These are phyloP conservation scores for Fusarium pseudocircinatum DNA, from an alignment of 2,329 filamentous ascomycete genomes.

Conservation along the genomic window DNA sequence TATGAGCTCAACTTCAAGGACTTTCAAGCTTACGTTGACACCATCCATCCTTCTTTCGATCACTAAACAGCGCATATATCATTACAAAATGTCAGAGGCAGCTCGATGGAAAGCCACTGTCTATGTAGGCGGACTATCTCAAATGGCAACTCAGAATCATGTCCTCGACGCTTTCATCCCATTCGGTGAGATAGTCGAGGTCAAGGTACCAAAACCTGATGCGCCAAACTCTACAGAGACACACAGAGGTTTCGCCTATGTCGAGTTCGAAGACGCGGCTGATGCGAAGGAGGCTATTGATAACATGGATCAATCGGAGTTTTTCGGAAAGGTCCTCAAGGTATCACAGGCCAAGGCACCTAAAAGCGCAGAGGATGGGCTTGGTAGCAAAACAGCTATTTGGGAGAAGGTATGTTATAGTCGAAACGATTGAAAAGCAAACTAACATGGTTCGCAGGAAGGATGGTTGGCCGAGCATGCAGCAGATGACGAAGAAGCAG, in stretches of 20 bases:
- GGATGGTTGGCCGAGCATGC: slow-evolving; percentile 91
- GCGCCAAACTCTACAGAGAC: slow-evolving; percentile 78
- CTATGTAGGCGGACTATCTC: slow-evolving; percentile 89
- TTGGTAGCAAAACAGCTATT: slow-evolving; percentile 92
- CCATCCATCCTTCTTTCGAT: background rate
- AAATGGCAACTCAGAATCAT: slow-evolving; percentile 76
- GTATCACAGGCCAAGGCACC: slow-evolving; percentile 92
- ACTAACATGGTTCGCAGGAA: slow-evolving; percentile 68
- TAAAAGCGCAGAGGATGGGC: slow-evolving; percentile 85
- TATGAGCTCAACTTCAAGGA: slow-evolving; percentile 15
- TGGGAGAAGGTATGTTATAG: slow-evolving; percentile 88
- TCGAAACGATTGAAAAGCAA: background rate
- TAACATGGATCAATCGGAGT: slow-evolving; percentile 98
- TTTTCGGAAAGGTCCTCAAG: slow-evolving; percentile 92
- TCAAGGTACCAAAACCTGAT: slow-evolving; percentile 90
- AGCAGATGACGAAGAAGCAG: slow-evolving; percentile 51
- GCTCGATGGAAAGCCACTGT: slow-evolving; percentile 89
- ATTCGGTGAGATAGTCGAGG: slow-evolving; percentile 94
- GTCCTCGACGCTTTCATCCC: slow-evolving; percentile 94
- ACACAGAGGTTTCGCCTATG: slow-evolving; percentile 94
- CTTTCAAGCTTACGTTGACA: slow-evolving; percentile 2
- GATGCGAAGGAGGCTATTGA: slow-evolving; percentile 96
- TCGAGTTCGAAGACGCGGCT: slow-evolving; percentile 86
- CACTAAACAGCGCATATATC: background rate
- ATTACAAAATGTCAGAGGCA: slow-evolving; percentile 76